A percentile compares a stretch with the other conserved stretches of the same genome.
phyloP scores from a whole-genome alignment of 805 yeast genomes.

The Ogataea methanolica region DNA sequence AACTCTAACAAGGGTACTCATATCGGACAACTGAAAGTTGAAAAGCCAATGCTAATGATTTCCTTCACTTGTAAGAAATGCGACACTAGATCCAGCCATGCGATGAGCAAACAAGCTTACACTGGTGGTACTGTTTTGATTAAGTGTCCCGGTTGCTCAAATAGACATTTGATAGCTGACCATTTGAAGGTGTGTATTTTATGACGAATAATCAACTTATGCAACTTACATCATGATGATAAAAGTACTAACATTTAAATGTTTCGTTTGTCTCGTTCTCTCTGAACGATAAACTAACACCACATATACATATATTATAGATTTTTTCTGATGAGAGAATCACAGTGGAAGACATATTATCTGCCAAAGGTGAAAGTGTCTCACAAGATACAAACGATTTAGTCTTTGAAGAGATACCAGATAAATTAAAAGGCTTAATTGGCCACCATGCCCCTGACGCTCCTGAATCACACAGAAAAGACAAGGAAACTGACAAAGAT shows the following conservation, averaged over 20 bases:
- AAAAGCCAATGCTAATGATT: conserved; percentile 76
- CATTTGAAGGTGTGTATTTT: conserved; percentile 49
- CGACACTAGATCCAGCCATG: conserved; percentile 76
- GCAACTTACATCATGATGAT: not conserved
- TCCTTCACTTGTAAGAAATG: conserved; percentile 93
- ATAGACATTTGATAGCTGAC: conserved; percentile 88
- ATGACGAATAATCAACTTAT: not conserved
- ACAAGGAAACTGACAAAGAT: conserved; percentile 2
- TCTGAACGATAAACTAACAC: too few relatives aligned
- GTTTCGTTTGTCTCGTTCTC: too few relatives aligned
- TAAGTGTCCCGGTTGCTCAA: conserved; percentile 88
- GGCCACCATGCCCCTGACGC: conserved; percentile 71
- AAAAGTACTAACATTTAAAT: not conserved
- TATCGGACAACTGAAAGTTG: conserved; percentile 42
- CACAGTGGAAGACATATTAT: conserved; percentile 75
- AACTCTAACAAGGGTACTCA: not conserved
- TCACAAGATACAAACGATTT: conserved; percentile 62
- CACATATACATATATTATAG: conserved; percentile 20
- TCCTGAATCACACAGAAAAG: conserved; percentile 37
- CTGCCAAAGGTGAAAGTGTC: conserved; percentile 71
- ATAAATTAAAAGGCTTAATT: conserved; percentile 41
- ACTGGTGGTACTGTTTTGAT: conserved; percentile 80
- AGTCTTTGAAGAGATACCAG: conserved; percentile 65
- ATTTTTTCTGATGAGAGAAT: conserved; percentile 76
- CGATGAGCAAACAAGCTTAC: conserved; percentile 91